Conservation (phyloP, 768 basidiomycete genomes). For the Phylloporus sp. region DNA sequence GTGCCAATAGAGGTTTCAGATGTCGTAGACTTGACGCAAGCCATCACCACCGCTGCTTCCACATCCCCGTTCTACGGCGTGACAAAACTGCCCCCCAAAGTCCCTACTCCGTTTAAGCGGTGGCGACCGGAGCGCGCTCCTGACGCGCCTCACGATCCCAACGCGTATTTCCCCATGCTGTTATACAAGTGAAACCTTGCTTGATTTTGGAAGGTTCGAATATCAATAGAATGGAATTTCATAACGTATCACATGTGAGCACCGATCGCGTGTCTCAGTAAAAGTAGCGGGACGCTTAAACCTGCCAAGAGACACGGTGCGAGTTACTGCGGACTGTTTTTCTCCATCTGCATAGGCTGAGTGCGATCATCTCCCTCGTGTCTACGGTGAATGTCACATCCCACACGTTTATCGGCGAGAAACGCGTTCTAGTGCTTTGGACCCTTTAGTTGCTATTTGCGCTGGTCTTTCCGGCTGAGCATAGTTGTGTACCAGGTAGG, state of each 20-base stretch:
- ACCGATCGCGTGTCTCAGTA: conserved; percentile 6
- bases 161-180: conserved; percentile 82
- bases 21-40: conserved; percentile 61
- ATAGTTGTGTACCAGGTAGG: not conserved
- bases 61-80: conserved; percentile 56
- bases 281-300: not conserved
- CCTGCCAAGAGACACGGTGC: not conserved
- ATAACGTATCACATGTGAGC: conserved; percentile 21
- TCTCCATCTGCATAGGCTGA: not conserved
- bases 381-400: not conserved
- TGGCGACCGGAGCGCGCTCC: conserved; percentile 73
- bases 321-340: not conserved
- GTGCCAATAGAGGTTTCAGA: conserved; percentile 45
- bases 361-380: not conserved
- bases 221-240: conserved; percentile 26
- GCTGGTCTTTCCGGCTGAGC: no score
- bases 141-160: conserved; percentile 78
- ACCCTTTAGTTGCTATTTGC: no score
- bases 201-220: not conserved
- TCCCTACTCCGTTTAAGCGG: conserved; percentile 63
- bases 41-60: conserved; percentile 63
- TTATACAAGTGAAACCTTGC: conserved; percentile 46
- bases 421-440: not conserved
- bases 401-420: not conserved
- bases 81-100: conserved; percentile 65